A percentile compares a stretch with the other conserved stretches of the same genome.
Evolutionary conservation across 208 protist genomes (phyloP).

Genomic region (Trypanosoma avium): DNA sequence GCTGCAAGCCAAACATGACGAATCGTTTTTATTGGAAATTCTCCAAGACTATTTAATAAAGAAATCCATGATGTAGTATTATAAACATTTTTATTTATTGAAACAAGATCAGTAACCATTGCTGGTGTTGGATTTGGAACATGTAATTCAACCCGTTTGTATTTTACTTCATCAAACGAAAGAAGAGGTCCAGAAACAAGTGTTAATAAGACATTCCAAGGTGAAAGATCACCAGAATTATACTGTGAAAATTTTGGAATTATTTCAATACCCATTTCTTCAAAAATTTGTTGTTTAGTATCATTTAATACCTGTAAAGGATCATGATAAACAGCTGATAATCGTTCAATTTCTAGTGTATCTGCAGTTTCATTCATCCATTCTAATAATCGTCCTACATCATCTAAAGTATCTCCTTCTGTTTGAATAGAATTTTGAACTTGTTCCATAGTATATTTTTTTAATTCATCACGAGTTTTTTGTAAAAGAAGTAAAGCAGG

Average conservation of each 20-base stretch:
- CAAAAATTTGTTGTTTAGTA: slow-evolving; percentile 19
- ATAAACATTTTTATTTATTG: slow-evolving; percentile 57
- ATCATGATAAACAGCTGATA: slow-evolving; percentile 54
- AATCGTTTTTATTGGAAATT: slow-evolving; percentile 68
- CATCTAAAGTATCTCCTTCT: slow-evolving; percentile 21
- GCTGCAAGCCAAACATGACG: slow-evolving; percentile 70
- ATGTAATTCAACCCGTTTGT: slow-evolving; percentile 31
- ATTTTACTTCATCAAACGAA: slow-evolving; percentile 28
- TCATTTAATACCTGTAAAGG: slow-evolving; percentile 16
- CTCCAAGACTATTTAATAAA: slow-evolving; percentile 53
- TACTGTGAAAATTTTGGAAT: slow-evolving; percentile 49
- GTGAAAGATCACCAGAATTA: slow-evolving; percentile 48
- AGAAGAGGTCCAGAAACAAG: slow-evolving; percentile 40
- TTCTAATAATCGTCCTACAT: slow-evolving; percentile 29
- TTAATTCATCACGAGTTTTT: slow-evolving; percentile 26
- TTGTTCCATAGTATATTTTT: slow-evolving; percentile 27
- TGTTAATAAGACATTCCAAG: slow-evolving; percentile 74
- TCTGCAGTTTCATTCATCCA: slow-evolving; percentile 70
- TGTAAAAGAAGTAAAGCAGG: slow-evolving; percentile 33
- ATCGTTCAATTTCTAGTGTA: slow-evolving; percentile 65
- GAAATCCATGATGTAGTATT: slow-evolving; percentile 65
- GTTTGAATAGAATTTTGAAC: slow-evolving; percentile 25
- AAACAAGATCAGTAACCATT: slow-evolving; percentile 38
- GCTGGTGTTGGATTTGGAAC: slow-evolving; percentile 63
- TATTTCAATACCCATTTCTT: slow-evolving; percentile 48